Evolutionary conservation across 1,284 basidiomycete species (phyloP), one percentile per base, ranked within the genome.

Genomic region (Ceratobasidium sp.): DNA sequence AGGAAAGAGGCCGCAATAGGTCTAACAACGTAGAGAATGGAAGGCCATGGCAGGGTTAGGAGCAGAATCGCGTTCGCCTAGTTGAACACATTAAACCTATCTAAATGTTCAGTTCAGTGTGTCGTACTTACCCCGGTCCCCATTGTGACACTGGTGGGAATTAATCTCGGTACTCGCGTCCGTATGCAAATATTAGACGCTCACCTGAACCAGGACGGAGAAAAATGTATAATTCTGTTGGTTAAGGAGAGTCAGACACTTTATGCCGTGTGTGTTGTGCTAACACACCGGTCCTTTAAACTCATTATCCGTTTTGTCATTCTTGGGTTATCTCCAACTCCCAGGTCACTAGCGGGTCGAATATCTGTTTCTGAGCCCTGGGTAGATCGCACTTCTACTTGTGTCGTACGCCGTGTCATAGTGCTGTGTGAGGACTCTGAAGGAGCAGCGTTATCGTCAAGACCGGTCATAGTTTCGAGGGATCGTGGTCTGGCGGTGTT

Each of bases 131-230:
- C 69, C 57, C 69, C 69, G 1, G 69, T 72, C 9, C 69, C 69
- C 69, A 72, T 72, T 53, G 69, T 62, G 41, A 72, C 69, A n/a
- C 69, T 72, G 24, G 17, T n/a, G 6, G 22, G 47, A 9, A 36
- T 29, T 7, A 45, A 11, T 47, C 29, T 57, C 24, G 19, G 41
- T 17, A 36, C 14, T 48, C 22, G 6, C 33, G 6, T 53, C 44
- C 29, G 8, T 9, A 45, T 0, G 22, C 6, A 19, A 14, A 29
- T 2, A 41, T 7, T 27, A 9, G 31, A 22, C 9, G 45, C 65
- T 44, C 14, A 72, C 69, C 69, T 72, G 27, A 72, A 72, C 69
- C 69, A 72, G 4, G 69, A 72, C 24, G 69, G 69, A 14, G 69
- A 72, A n/a, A 72, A 72, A 33, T 72, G 57, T 4, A 72, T 62